Conservation (phyloP, 148 eudicot genomes). For the Pouteria glomerata region DNA sequence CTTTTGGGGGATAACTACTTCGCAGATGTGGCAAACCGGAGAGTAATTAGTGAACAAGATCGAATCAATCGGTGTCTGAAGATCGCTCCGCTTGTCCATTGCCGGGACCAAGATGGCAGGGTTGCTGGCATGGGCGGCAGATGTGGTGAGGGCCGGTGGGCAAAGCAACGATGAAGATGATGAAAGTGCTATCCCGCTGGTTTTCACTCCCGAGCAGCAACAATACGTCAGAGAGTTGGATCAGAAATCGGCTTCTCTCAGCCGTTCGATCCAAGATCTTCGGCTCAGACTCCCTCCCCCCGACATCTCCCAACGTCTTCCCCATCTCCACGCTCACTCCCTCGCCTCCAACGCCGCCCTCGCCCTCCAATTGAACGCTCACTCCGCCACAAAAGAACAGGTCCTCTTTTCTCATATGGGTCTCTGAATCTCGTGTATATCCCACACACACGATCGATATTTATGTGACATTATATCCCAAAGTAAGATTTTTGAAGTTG, state of each 20-base stretch:
- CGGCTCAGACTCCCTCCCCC: constrained; percentile 80
- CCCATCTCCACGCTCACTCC: constrained; percentile 91
- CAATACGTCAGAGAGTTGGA: constrained; percentile 44
- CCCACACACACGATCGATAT: no score
- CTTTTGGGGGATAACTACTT: no score
- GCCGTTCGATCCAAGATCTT: constrained; percentile 80
- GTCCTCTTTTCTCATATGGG: constrained; percentile 21
- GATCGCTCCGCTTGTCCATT: no score
- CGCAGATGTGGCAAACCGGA: not conserved
- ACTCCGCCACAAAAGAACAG: constrained; percentile 78
- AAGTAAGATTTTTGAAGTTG: not conserved
- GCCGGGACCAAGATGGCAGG: constrained; percentile 92
- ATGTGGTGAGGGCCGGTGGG: constrained; percentile 56
- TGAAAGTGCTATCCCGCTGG: constrained; percentile 53
- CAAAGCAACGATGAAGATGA: constrained; percentile 42
- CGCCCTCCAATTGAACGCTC: constrained; percentile 78
- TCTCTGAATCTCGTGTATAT: not conserved
- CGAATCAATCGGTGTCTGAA: not conserved
- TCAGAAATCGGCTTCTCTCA: constrained; percentile 43
- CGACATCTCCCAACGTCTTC: constrained; percentile 77
- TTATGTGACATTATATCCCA: no score
- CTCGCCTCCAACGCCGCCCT: constrained; percentile 89
- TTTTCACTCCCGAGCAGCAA: constrained; percentile 72
- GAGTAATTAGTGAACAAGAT: no score
- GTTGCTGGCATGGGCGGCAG: constrained; percentile 88